Base-by-base conservation (phyloP, 2,329 filamentous ascomycete species). In the Ophiostoma pallidulum region DNA sequence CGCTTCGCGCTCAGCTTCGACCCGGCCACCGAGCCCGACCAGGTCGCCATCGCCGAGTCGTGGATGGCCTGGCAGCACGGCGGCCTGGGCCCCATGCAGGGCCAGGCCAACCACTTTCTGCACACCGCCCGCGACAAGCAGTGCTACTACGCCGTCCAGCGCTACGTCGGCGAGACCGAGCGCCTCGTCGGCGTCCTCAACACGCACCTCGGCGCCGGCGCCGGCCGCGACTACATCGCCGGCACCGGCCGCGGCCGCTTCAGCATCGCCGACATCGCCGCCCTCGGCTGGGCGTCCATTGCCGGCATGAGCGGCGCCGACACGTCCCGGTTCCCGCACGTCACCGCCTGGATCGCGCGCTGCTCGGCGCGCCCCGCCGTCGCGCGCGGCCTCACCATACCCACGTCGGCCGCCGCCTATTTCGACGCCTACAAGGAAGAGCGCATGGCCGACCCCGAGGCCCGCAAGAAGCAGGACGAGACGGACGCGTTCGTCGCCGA, bases 101-200 rank as follows among this genome's bases (percentile, higher is more conserved):
- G 80, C 20, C 84, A 89, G 61, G 80, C 82, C 50, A 82, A 84
- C 63, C 83, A 90, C 66, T 90, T 90, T 68, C 62, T 70, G 45
- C 73, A 77, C 35, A 80, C 82, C 57, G 77, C 82, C 4, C 77
- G 80, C 36, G 31, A 39, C 16, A 81, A 86, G 58, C 75, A 74
- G 58, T 82, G 86, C 57, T 71, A 79, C 42, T 90, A 88, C 62
- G 80, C 74, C 41, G 74, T 84, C 14, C 80, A 84, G 59, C 77
- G 86, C 35, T 91, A 90, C 63, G 71, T 82, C 45, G 86, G 84
- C 58, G 86, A 91, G 69, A 78, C 80, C 2, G 74, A 84, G 54
- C 77, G 86, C 3, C 71, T 91, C 2, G 90, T 89, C 64, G 75
- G 81, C 20, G 71, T 90, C 18, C 71, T 91, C 2, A 75, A 91